These are phyloP conservation scores for Monosporozyma solicola DNA, from an alignment of 805 yeast genomes.

Conservation along the genomic window DNA sequence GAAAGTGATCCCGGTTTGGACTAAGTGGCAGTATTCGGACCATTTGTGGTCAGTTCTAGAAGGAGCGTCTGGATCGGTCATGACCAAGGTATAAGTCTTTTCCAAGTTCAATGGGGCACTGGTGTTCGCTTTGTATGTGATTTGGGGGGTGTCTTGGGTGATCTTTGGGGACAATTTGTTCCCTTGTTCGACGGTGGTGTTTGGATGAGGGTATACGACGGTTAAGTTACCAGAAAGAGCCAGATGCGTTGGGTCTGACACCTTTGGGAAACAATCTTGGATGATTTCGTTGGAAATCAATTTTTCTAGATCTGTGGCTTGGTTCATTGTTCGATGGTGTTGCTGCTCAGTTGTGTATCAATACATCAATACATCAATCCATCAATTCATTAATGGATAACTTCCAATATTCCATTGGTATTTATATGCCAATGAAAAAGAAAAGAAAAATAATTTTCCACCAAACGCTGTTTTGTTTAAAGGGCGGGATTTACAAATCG, in stretches of 20 bases:
- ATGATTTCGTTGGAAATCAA: slow-evolving; percentile 21
- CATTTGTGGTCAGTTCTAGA: slow-evolving; percentile 71
- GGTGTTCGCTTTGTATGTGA: slow-evolving; percentile 51
- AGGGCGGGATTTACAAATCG: too few relatives aligned
- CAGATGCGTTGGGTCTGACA: slow-evolving; percentile 12
- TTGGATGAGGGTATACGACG: slow-evolving; percentile 19
- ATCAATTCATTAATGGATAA: too few relatives aligned
- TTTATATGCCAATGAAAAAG: too few relatives aligned
- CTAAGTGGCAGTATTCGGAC: slow-evolving; percentile 81
- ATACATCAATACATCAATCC: too few relatives aligned
- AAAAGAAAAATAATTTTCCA: too few relatives aligned
- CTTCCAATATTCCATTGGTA: too few relatives aligned
- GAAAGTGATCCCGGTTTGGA: slow-evolving; percentile 39
- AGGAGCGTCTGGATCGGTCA: slow-evolving; percentile 96
- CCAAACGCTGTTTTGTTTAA: too few relatives aligned
- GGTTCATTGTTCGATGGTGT: too few relatives aligned
- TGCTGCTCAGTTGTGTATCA: too few relatives aligned
- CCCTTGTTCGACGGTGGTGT: slow-evolving; percentile 56
- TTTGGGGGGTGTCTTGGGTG: slow-evolving; percentile 56
- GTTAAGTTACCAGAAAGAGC: slow-evolving; percentile 3
- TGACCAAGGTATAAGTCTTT: slow-evolving; percentile 51
- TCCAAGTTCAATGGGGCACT: slow-evolving; percentile 27
- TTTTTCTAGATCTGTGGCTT: slow-evolving; percentile 15
- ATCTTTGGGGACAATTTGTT: slow-evolving; percentile 54
- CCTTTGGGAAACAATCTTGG: slow-evolving; percentile 18